Evolutionary conservation across 176 grass and related monocot genomes (phyloP), one percentile per base, ranked within the genome.

Genomic region (Rhynchospora breviuscula): DNA sequence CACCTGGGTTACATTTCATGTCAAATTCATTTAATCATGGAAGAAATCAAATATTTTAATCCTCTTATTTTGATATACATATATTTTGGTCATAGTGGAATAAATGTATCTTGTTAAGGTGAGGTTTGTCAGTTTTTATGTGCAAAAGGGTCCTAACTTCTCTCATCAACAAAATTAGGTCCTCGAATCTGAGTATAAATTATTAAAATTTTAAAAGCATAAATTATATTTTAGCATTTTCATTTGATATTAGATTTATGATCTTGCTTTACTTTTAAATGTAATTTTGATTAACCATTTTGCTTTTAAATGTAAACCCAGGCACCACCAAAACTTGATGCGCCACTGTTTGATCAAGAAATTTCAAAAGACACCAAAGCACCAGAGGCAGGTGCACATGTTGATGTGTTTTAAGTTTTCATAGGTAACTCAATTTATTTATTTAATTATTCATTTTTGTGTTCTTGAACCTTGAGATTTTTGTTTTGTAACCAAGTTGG

Each of bases 371-470:
- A 62, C 22, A 63, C 46, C 46, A 63, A 79, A 54, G 26, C 53
- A 63, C 26, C 64, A 10, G 80, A 66, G 11, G 78, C 9, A n/a
- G 56, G 58, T 79, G 63, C 19, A 87, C 53, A 53, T 67, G 87
- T 70, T 0, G 91, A 93, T 78, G 83, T 90, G 59, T 93, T 93
- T 86, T 93, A 65, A 93, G 49, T 18, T 52, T 10, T 52, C 11
- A 54, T 23, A 81, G 61, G 59, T 81, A 60, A 56, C 15, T 71
- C 35, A 35, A 35, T 83, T 25, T 83, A 61, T 70, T 70, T 82
- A 40, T 80, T 1, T 59, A 40, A 2, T 40, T 40, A 40, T 40
- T 40, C 35, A 40, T 40, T 40, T 40, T 40, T 40, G 35, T 40
- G 35, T 40, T 40, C 35, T 4, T 40, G 1, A 40, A 5, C 1